A percentile compares a stretch with the other conserved stretches of the same genome.
Evolutionary conservation across 805 yeast species (phyloP).

Genomic region (Candida parachauliodes): DNA sequence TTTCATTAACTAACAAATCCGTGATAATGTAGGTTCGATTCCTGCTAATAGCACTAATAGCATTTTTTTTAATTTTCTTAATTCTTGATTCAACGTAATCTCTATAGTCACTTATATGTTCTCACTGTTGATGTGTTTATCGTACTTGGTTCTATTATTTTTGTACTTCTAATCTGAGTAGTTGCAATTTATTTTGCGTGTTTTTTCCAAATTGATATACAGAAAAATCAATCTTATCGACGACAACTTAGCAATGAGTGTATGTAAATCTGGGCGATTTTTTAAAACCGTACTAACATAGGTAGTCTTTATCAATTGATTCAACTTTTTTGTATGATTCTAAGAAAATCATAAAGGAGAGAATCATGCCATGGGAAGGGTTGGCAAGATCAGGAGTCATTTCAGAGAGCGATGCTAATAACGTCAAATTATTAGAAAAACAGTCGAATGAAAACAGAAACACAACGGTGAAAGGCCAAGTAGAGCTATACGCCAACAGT

Average conservation of each 20-base stretch:
- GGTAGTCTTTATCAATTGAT: constrained; percentile 46
- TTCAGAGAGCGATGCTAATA: constrained; percentile 62
- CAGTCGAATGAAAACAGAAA: constrained; percentile 42
- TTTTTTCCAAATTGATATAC: background rate
- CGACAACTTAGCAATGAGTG: constrained; percentile 14
- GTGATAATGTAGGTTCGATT: constrained; percentile 49
- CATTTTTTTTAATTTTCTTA: background rate
- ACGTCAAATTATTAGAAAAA: constrained; percentile 51
- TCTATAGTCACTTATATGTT: no score
- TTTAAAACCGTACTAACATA: constrained; percentile 7
- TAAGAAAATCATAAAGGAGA: constrained; percentile 64
- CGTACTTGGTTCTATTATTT: background rate
- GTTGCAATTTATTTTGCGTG: constrained; percentile 5
- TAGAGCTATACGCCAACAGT: constrained; percentile 52
- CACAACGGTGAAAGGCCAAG: constrained; percentile 39
- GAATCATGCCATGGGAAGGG: constrained; percentile 92
- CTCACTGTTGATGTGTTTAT: no score
- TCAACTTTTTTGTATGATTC: constrained; percentile 65
- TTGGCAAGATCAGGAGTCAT: constrained; percentile 71
- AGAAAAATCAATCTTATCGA: constrained; percentile 4
- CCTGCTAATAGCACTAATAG: constrained; percentile 46
- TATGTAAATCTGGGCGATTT: constrained; percentile 9
- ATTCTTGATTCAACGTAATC: no score
- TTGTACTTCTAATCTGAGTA: background rate
- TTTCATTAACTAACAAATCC: constrained; percentile 16